Evolutionary conservation across 2,329 filamentous ascomycete genomes (phyloP).

Genomic region (Diplodia scrobiculata): DNA sequence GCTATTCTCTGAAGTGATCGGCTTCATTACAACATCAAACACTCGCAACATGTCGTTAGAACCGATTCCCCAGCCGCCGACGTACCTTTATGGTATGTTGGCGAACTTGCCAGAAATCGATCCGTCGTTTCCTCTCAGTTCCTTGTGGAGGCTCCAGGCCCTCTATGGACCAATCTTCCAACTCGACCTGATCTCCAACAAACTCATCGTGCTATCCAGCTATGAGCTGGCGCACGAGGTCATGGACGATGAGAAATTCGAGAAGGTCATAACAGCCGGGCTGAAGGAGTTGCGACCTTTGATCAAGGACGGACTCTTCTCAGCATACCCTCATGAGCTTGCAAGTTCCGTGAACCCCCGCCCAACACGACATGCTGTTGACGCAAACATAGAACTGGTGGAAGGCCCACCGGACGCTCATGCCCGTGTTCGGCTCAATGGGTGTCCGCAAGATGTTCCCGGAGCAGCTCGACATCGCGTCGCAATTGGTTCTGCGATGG

Average conservation of each 20-base stretch:
- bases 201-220: constrained; percentile 53
- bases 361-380: neutral
- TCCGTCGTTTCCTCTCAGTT: constrained; percentile 31
- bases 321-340: constrained; percentile 31
- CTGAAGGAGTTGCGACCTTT: constrained; percentile 30
- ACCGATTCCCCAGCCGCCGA: constrained; percentile 33
- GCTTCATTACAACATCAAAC: neutral
- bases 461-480: constrained; percentile 40
- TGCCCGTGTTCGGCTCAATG: constrained; percentile 54
- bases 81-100: constrained; percentile 30
- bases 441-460: constrained; percentile 41
- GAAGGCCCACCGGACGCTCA: constrained; percentile 47
- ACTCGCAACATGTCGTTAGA: neutral
- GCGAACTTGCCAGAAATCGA: constrained; percentile 36
- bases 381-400: constrained; percentile 31
- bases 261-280: constrained; percentile 28
- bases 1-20: neutral
- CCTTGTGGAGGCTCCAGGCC: constrained; percentile 31
- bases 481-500: constrained; percentile 42
- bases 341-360: constrained; percentile 3
- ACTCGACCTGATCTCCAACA: constrained; percentile 54
- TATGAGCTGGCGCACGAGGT: constrained; percentile 32
- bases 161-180: constrained; percentile 61
- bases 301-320: constrained; percentile 32
- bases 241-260: constrained; percentile 31